phyloP scores from a whole-genome alignment of 2,329 filamentous ascomycete species.

The Alternaria angustiovoidea region DNA sequence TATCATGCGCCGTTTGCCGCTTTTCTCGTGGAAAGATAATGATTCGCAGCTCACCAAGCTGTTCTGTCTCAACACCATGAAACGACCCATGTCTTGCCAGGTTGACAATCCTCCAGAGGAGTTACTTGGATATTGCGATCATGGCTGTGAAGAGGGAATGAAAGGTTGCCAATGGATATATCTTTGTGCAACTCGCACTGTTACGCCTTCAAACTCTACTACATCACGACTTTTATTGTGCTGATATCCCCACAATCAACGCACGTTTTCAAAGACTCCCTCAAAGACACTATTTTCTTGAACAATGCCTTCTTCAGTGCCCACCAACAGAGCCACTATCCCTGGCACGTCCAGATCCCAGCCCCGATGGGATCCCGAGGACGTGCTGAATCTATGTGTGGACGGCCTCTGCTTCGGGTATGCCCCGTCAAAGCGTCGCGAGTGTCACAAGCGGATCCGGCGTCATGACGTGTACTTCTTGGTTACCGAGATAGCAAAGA shows the following conservation, averaged over 20 bases:
- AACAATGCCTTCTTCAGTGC: background rate
- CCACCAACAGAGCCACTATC: background rate
- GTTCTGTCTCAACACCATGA: background rate
- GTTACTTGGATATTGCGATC: background rate
- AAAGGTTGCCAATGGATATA: background rate
- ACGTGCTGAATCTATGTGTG: conserved; percentile 17
- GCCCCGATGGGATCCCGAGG: conserved; percentile 14
- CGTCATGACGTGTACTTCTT: background rate
- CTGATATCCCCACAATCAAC: background rate
- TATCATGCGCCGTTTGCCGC: background rate
- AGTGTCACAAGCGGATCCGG: conserved; percentile 15
- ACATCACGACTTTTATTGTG: background rate
- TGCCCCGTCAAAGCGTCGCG: conserved; percentile 16
- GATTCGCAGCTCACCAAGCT: background rate
- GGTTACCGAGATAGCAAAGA: conserved; percentile 8
- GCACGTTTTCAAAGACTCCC: background rate
- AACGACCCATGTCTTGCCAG: background rate
- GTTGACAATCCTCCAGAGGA: background rate
- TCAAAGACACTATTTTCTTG: background rate
- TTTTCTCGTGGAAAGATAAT: background rate
- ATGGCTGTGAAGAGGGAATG: background rate
- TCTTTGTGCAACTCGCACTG: background rate
- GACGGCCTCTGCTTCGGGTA: conserved; percentile 20
- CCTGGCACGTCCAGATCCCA: background rate
- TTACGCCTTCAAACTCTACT: background rate